These are phyloP conservation scores for Russula brevipes DNA, from an alignment of 768 basidiomycete species.

Conservation along the genomic window DNA sequence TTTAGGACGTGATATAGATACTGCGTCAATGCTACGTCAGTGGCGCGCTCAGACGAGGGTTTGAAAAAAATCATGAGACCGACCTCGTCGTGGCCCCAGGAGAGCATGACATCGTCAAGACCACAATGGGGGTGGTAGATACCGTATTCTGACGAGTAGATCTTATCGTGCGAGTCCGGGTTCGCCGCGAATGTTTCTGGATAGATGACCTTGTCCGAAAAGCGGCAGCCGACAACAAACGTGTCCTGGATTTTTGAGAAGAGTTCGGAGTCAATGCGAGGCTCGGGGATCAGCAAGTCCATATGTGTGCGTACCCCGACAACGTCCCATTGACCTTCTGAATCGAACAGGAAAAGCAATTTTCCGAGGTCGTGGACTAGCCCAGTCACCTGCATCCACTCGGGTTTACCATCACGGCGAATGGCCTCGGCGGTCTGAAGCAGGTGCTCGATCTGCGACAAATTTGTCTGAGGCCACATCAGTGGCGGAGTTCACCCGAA, in stretches of 20 bases:
- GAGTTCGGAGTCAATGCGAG: conserved; percentile 1
- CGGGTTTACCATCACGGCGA: conserved; percentile 77
- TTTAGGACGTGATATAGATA: conserved; percentile 83
- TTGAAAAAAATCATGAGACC: conserved; percentile 25
- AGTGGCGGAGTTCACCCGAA: neutral
- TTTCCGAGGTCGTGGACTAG: conserved; percentile 90
- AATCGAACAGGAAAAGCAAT: conserved; percentile 75
- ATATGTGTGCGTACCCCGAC: conserved; percentile 58
- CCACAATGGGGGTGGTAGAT: conserved; percentile 78
- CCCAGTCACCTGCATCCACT: conserved; percentile 90
- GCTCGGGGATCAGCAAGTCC: neutral
- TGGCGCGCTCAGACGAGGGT: neutral
- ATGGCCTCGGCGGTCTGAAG: conserved; percentile 92
- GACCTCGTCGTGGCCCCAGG: conserved; percentile 91
- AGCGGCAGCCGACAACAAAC: conserved; percentile 80
- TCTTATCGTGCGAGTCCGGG: conserved; percentile 57
- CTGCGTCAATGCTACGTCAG: conserved; percentile 34
- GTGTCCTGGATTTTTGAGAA: conserved; percentile 44
- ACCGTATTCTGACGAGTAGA: conserved; percentile 68
- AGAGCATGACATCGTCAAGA: conserved; percentile 81
- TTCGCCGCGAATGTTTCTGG: conserved; percentile 72
- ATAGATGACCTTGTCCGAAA: conserved; percentile 79
- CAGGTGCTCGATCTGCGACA: conserved; percentile 87
- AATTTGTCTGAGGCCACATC: conserved; percentile 45
- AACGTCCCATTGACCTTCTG: conserved; percentile 91